Percentiles rank a stretch among this genome's conserved stretches.
phyloP scores from a whole-genome alignment of 2,329 filamentous ascomycete genomes.

The Colletotrichum euphorbiae region DNA sequence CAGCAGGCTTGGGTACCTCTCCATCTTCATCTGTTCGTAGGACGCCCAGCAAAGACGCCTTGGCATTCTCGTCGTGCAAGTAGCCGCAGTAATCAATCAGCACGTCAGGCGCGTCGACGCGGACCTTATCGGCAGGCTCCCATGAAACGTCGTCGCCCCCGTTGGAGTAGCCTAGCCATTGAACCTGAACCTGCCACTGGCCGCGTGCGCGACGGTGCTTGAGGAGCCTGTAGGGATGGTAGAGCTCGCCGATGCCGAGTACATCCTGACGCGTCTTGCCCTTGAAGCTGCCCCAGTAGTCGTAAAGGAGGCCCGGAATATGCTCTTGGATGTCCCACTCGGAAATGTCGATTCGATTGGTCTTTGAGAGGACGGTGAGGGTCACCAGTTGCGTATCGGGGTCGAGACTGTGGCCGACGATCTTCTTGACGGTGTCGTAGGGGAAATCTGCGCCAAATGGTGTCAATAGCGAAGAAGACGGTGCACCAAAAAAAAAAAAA shows the following conservation, averaged over 20 bases:
- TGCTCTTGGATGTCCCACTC: slow-evolving; percentile 37
- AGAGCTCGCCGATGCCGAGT: slow-evolving; percentile 31
- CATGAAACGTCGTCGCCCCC: slow-evolving; percentile 32
- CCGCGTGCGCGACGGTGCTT: slow-evolving; percentile 33
- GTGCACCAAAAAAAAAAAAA: background rate
- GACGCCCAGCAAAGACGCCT: slow-evolving; percentile 25
- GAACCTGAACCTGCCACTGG: slow-evolving; percentile 34
- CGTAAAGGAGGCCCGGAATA: slow-evolving; percentile 14
- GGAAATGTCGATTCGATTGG: slow-evolving; percentile 14
- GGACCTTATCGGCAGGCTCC: slow-evolving; percentile 31
- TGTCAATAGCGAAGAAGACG: background rate
- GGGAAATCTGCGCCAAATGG: slow-evolving; percentile 13
- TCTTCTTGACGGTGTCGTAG: slow-evolving; percentile 32
- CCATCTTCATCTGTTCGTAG: background rate
- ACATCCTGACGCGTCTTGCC: slow-evolving; percentile 33
- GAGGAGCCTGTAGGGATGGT: slow-evolving; percentile 30
- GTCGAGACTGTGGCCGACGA: slow-evolving; percentile 20
- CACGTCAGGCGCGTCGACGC: slow-evolving; percentile 25
- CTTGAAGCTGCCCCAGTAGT: slow-evolving; percentile 31
- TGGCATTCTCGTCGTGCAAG: slow-evolving; percentile 17
- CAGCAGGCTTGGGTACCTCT: slow-evolving; percentile 5
- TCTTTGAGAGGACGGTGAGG: slow-evolving; percentile 22
- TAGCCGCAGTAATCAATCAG: slow-evolving; percentile 28
- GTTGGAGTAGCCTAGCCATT: slow-evolving; percentile 33
- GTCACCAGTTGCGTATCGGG: slow-evolving; percentile 28